Base-by-base conservation (phyloP, 2,329 filamentous ascomycete genomes). In the Trichoderma citrinoviride region DNA sequence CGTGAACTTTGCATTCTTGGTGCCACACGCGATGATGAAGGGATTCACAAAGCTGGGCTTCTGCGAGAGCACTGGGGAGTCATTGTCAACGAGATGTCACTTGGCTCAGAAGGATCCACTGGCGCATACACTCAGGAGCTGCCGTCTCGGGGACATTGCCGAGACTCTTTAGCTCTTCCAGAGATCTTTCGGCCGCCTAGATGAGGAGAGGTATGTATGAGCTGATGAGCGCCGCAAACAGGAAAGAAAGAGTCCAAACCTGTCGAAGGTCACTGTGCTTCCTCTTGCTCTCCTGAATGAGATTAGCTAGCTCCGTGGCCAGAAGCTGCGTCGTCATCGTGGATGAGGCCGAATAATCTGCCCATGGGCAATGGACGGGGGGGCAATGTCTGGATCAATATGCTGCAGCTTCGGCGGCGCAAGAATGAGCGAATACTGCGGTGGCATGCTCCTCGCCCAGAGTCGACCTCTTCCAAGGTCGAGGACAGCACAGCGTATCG, bases 211-310 rank as follows among this genome's bases (percentile, higher is more conserved):
- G 17, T 14, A n/a, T 49, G 33, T 53, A 27, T 27, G 17, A 29
- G 17, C 10, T 6, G 19, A 54, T 8, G 19, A 5, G 3, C 3
- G 15, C 17, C 15, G 6, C 17, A 3, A 15, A 33, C n/a, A 33
- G 8, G 2, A 29, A 33, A 52, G 15, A 43, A 17, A n/a, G 19
- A 41, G 17, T 49, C 53, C 84, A 72, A 79, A 90, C 90, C 84
- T 90, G 91, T 81, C 91, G 88, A 61, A 99, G 83, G 73, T 98
- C 95, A 71, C 90, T 87, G 77, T 97, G 90, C 79, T 96, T 98
- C 73, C 94, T 87, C 79, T 96, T 98, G 75, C 93, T 95, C 81
- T 99, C 95, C 78, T 96, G 92, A 72, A 97, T 90, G 76, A 97
- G 87, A 80, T 92, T 96, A 73, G 90, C 87, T 76, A 97, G 86